These are phyloP conservation scores for Pseudogymnoascus verrucosus DNA, from an alignment of 2,329 filamentous ascomycete species.

Conservation along the genomic window DNA sequence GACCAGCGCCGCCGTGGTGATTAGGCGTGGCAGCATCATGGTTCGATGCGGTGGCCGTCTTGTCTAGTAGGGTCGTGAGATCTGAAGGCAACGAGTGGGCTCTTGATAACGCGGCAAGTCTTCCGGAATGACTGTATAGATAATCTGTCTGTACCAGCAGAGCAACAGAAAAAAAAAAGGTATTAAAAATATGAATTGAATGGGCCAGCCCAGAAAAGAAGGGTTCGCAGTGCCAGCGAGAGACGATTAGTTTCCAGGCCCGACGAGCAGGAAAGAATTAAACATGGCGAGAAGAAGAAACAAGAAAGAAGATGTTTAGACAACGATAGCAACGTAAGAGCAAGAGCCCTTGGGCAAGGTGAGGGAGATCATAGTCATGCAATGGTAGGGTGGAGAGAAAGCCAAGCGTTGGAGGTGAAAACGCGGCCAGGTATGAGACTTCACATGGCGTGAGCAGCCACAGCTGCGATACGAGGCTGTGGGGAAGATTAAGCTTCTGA, in stretches of 20 bases:
- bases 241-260: slow-evolving; percentile 4
- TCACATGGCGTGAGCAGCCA: neutral
- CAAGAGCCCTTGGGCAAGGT: neutral
- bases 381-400: neutral
- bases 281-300: slow-evolving; percentile 5
- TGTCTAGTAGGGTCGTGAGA: neutral
- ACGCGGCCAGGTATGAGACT: slow-evolving; percentile 3
- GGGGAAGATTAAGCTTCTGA: slow-evolving; percentile 6
- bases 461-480: neutral
- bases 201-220: slow-evolving; percentile 7
- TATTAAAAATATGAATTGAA: slow-evolving; percentile 3
- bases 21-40: slow-evolving; percentile 2
- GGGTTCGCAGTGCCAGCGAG: neutral
- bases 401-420: slow-evolving; percentile 3
- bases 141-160: neutral
- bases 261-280: slow-evolving; percentile 5
- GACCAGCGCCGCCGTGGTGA: slow-evolving; percentile 1
- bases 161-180: neutral
- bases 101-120: neutral
- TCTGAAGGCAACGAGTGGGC: neutral
- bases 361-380: slow-evolving; percentile 5
- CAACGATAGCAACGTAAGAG: neutral
- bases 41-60: neutral
- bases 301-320: neutral
- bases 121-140: neutral